Base-by-base conservation (phyloP, 1,139 yeast genomes). In the Yarrowia galli region DNA sequence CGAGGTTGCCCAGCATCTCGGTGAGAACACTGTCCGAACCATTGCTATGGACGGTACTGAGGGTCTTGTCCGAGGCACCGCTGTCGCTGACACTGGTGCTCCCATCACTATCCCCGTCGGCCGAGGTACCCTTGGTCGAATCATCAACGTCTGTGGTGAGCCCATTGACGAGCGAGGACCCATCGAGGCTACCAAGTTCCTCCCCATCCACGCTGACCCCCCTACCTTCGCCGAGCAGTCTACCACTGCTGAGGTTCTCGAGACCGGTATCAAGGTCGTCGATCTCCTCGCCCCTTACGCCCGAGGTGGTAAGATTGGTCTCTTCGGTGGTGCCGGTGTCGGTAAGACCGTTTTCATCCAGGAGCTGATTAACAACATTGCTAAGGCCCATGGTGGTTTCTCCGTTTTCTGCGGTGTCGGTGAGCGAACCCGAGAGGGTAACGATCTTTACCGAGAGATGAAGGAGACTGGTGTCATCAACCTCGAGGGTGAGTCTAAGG, bases 271-370 rank as follows among this genome's bases (percentile, higher is more conserved):
- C 82, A 95, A 95, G 89, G 99, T 95, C 83, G 99, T 95, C 85
- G 99, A 95, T 82, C 88, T 95, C 81, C 89, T 95, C 78, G 99
- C 99, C 76, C 99, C 99, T 77, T 95, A 95, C 87, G 99, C 99
- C 81, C 93, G 98, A 91, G 99, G 99, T 91, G 99, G 99, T 91
- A 95, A 95, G 89, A 95, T 95, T 91, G 99, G 99, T 89, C 89
- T 95, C 81, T 95, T 95, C 91, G 99, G 99, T 87, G 99, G 99
- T 93, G 99, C 99, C 84, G 99, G 99, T 93, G 99, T 95, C 92
- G 99, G 99, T 86, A 95, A 95, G 86, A 95, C 99, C 83, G 99
- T 95, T 74, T 95, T 95, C 85, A 95, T 95, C 85, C 99, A 95
- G 88, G 99, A 95, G 86, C 89, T 95, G 87, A 95, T 95, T 84